Evolutionary conservation across 495 filamentous ascomycete genomes (phyloP).

Genomic region (Peziza echinospora): DNA sequence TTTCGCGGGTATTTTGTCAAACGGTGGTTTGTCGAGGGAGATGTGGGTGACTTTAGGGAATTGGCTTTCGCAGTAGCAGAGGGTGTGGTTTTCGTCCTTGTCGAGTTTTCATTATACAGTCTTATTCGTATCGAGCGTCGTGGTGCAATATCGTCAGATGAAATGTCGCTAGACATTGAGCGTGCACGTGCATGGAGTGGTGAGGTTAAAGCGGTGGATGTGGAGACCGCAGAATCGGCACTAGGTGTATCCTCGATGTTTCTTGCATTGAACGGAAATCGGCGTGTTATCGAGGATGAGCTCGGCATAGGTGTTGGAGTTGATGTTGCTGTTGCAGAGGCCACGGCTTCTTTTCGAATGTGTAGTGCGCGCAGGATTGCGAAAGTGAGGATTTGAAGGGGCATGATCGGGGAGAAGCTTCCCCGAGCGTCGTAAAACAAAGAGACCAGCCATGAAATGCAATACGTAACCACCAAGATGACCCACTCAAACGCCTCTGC

Average conservation of each 20-base stretch:
- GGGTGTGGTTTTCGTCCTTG: conserved; percentile 40
- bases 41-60: conserved; percentile 74
- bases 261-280: no score
- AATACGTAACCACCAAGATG: conserved; percentile 52
- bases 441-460: conserved; percentile 58
- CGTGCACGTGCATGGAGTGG: conserved; percentile 7
- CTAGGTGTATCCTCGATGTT: no score
- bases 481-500: conserved; percentile 36
- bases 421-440: conserved; percentile 64
- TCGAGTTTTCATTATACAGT: conserved; percentile 57
- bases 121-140: conserved; percentile 80
- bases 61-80: conserved; percentile 3
- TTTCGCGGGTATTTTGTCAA: conserved; percentile 76
- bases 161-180: conserved; percentile 3
- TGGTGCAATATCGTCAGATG: conserved; percentile 36
- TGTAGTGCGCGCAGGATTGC: no score
- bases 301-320: no score
- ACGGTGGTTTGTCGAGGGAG: conserved; percentile 39
- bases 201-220: conserved; percentile 2
- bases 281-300: no score
- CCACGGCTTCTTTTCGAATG: no score
- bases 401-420: conserved; percentile 35
- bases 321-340: no score
- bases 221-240: background rate
- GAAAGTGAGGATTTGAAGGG: conserved; percentile 1